Evolutionary conservation across 306 rosid genomes (phyloP), one percentile per base, ranked within the genome.

Genomic region (Sechiopsis laciniata): DNA sequence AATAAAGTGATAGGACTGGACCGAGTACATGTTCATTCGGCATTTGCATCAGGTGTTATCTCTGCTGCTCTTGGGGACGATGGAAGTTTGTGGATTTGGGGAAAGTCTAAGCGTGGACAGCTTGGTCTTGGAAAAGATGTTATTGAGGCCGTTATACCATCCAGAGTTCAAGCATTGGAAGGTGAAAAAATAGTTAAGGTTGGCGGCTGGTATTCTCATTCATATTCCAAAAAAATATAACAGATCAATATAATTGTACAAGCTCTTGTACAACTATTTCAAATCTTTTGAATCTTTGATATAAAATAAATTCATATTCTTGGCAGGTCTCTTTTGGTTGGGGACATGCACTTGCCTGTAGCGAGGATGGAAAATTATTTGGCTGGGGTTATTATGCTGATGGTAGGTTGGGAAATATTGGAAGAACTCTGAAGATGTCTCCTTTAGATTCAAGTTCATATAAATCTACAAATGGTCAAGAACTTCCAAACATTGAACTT

Each of bases 341-440:
- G 97, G 98, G 98, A 57, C 97, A 94, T 66, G 93, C 94, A 52
- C 91, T 90, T 76, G 97, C 97, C 16, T 79, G 26, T 20, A 94
- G 89, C 13, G 81, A 79, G 79, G 92, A 90, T 74, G 98, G 98
- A 17, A 94, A 87, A 75, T 76, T 94, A 73, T 94, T 86, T 80
- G 97, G 90, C 6, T 94, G 98, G 98, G 97, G 98, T 24, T 94
- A 94, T 82, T 88, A 81, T 7, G 97, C 94, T 50, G 94, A 90
- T 75, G 90, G 88, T 32, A 87, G 97, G 85, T 79, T 90, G 65
- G 97, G 98, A 17, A 86, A 84, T 71, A 76, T 80, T 76, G 88
- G 89, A 57, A 80, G 75, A 76, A 78, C 72, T 64, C n/a, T 85
- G 45, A 80, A 83, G 84, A 60, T 78, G 37, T 88, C 98, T 76